Base-by-base conservation (phyloP, 2,329 filamentous ascomycete species). In the Phyllosticta paracitricarpa region DNA sequence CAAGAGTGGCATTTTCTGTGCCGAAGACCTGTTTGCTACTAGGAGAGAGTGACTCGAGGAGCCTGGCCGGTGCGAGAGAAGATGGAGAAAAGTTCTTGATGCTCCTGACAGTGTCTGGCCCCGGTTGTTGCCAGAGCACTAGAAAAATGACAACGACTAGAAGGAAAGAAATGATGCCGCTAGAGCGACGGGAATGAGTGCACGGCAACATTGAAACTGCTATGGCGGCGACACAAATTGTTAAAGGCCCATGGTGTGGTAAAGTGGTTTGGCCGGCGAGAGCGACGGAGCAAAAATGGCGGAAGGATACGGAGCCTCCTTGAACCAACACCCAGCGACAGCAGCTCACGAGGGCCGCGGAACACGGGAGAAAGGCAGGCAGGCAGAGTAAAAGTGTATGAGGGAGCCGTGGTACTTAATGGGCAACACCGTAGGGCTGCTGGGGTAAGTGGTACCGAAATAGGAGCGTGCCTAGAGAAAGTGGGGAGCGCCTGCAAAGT, bases 1-100 rank as follows among this genome's bases (percentile, higher is more conserved):
- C 60, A 19, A 62, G 60, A 22, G 60, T 62, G n/a, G 56, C 60
- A 30, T 62, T 62, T 51, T 56, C 60, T 33, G 60, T 62, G 33
- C 60, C 60, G 24, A 48, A 33, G 26, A 54, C 35, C 6, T 40
- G 53, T n/a, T 56, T 48, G 17, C 33, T 54, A 40, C 40, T 25
- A 26, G 58, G 25, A 8, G 53, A 40, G 40, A 61, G 24, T 19
- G 55, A 61, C 17, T 25, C 58, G 40, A 54, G 56, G 40, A 54
- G 52, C 10, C 51, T 54, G n/a, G 40, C 5, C 2, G 58, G 58
- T 17, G 58, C 56, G 54, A 61, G 40, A 48, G 40, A 19, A n/a
- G 40, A 48, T n/a, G 40, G 40, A 17, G 40, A 48, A n/a, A 48
- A 48, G 35, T 28, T 51, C 35, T 53, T 52, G 25, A 61, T 61